phyloP scores from a whole-genome alignment of 345 rosid species.

The Lepidium africanum region DNA sequence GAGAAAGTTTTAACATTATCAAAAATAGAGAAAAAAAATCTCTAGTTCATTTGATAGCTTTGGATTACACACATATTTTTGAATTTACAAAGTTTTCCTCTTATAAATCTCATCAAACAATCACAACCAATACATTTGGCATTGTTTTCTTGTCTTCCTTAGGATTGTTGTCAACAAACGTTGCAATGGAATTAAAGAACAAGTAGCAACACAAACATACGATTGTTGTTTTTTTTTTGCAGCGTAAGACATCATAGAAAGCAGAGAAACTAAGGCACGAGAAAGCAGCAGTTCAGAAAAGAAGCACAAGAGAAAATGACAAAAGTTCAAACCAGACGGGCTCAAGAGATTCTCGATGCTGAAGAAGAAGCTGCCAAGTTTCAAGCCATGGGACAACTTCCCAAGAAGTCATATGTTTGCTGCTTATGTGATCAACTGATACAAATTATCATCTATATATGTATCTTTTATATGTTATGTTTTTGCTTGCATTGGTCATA shows the following conservation, averaged over 20 bases:
- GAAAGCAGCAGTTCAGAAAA: constrained; percentile 51
- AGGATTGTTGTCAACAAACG: too few relatives aligned
- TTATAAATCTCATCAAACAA: too few relatives aligned
- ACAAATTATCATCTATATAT: not conserved
- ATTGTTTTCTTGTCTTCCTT: too few relatives aligned
- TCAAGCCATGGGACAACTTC: constrained; percentile 68
- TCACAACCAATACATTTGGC: too few relatives aligned
- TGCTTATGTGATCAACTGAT: constrained; percentile 45
- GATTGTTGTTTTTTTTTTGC: constrained; percentile 7
- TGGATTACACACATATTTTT: too few relatives aligned
- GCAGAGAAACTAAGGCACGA: constrained; percentile 57
- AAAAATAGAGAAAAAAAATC: too few relatives aligned
- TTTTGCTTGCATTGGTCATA: not conserved
- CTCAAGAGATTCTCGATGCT: constrained; percentile 62
- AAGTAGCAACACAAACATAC: not conserved
- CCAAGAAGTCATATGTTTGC: constrained; percentile 49
- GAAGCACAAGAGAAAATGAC: constrained; percentile 72
- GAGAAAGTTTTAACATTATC: too few relatives aligned
- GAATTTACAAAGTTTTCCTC: too few relatives aligned
- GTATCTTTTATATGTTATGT: not conserved
- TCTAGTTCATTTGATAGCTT: too few relatives aligned
- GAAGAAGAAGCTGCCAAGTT: constrained; percentile 74
- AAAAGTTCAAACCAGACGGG: constrained; percentile 55
- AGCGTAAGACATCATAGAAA: constrained; percentile 67
- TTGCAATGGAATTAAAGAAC: too few relatives aligned